Evolutionary conservation across 495 filamentous ascomycete genomes (phyloP), one percentile per base, ranked within the genome.

Genomic region (Thermochaetoides thermophila): DNA sequence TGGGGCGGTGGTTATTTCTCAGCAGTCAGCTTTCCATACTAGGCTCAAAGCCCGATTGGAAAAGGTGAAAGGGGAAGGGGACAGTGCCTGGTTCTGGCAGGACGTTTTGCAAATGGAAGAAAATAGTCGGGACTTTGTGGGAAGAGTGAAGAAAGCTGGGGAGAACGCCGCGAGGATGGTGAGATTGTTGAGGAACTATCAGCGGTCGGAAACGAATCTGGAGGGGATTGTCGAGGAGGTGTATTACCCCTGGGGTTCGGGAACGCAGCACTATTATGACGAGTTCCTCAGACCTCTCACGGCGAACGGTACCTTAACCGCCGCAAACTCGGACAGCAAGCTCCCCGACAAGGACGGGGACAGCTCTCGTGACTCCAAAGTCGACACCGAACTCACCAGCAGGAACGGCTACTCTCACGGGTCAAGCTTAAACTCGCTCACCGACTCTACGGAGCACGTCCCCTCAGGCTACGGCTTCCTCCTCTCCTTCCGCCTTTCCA

Each of bases 391-490:
- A n/a, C n/a, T n/a, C n/a, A n/a, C n/a, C n/a, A n/a, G n/a, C n/a
- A n/a, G n/a, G n/a, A n/a, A n/a, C n/a, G n/a, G n/a, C n/a, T n/a
- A n/a, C n/a, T n/a, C n/a, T n/a, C n/a, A n/a, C n/a, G n/a, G n/a
- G n/a, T n/a, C n/a, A n/a, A n/a, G n/a, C n/a, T n/a, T n/a, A n/a
- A n/a, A n/a, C n/a, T n/a, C n/a, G n/a, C n/a, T n/a, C n/a, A n/a
- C n/a, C n/a, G n/a, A n/a, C n/a, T n/a, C n/a, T n/a, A n/a, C n/a
- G n/a, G n/a, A n/a, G n/a, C n/a, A n/a, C n/a, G n/a, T n/a, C n/a
- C n/a, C n/a, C n/a, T n/a, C n/a, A n/a, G 42, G 39, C 2, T 49
- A 46, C 13, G 48, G 50, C 2, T 51, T 42, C 24, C 5, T 53
- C 5, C 7, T 53, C n/a, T 46, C 48, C 8, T 21, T 53, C 5